A percentile compares a stretch with the other conserved stretches of the same genome.
These are phyloP conservation scores for Plenodomus tracheiphilus DNA, from an alignment of 2,329 filamentous ascomycete species.

Conservation along the genomic window DNA sequence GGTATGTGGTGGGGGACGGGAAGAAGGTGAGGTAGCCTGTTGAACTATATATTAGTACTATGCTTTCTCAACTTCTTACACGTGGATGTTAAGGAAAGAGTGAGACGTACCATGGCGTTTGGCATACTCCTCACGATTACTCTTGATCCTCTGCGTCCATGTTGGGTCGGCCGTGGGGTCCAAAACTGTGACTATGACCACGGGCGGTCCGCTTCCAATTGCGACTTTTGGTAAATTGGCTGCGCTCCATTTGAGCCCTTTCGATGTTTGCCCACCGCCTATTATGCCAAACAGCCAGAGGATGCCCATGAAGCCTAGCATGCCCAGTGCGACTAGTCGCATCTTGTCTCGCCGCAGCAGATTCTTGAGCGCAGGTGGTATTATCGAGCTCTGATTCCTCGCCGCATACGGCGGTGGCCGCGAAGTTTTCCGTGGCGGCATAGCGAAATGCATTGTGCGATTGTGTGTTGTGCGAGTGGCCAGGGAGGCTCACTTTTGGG, in stretches of 20 bases:
- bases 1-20: conserved; percentile 74
- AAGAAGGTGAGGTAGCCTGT: conserved; percentile 87
- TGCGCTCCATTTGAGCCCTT: conserved; percentile 12
- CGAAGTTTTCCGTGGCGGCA: conserved; percentile 82
- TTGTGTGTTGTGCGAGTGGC: conserved; percentile 8
- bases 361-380: conserved; percentile 52
- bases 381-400: conserved; percentile 53
- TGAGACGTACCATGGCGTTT: conserved; percentile 70
- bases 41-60: conserved; percentile 9
- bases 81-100: neutral
- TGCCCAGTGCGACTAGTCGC: conserved; percentile 58
- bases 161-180: conserved; percentile 68
- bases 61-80: neutral
- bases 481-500: conserved; percentile 18
- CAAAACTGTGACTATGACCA: conserved; percentile 83
- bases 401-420: conserved; percentile 72
- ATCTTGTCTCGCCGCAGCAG: conserved; percentile 63
- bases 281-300: conserved; percentile 43
- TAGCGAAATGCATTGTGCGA: conserved; percentile 76
- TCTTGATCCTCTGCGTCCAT: conserved; percentile 73
- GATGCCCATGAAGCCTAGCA: conserved; percentile 58
- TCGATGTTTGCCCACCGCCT: conserved; percentile 12
- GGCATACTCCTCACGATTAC: conserved; percentile 85
- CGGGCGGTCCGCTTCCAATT: conserved; percentile 53
- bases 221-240: conserved; percentile 36